These are phyloP conservation scores for Sphaerulina populicola DNA, from an alignment of 2,329 filamentous ascomycete species.

Conservation along the genomic window DNA sequence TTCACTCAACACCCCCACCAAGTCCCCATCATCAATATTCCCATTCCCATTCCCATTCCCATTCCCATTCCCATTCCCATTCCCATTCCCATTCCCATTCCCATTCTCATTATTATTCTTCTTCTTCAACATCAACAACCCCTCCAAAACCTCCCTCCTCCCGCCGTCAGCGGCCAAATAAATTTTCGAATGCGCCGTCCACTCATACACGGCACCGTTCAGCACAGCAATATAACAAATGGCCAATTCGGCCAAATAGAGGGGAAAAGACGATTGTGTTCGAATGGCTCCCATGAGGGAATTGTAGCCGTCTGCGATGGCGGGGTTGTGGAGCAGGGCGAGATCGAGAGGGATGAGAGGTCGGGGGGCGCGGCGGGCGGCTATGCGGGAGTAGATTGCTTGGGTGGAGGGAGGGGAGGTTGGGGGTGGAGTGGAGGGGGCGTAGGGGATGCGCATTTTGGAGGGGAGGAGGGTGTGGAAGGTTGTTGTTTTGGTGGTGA, in stretches of 20 bases:
- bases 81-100: constrained; percentile 24
- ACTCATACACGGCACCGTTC: constrained; percentile 33
- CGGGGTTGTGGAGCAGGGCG: constrained; percentile 63
- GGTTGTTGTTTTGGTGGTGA: too few species aligned
- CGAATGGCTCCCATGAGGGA: constrained; percentile 51
- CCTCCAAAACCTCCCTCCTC: too few species aligned
- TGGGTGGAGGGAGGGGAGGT: constrained; percentile 42
- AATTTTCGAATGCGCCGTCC: constrained; percentile 31
- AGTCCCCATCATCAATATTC: too few species aligned
- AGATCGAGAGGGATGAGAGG: constrained; percentile 69
- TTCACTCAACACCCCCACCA: constrained; percentile 20
- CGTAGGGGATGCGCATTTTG: constrained; percentile 61
- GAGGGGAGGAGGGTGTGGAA: not conserved
- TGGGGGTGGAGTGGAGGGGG: constrained; percentile 45
- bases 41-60: constrained; percentile 4
- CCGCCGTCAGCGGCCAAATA: constrained; percentile 24
- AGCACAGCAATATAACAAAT: constrained; percentile 34
- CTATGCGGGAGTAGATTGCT: constrained; percentile 55
- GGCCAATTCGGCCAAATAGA: constrained; percentile 30
- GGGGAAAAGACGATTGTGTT: constrained; percentile 29
- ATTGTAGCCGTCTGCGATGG: constrained; percentile 70
- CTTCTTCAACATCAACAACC: not conserved
- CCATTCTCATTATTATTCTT: constrained; percentile 22
- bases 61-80: constrained; percentile 10
- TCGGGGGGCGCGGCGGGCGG: constrained; percentile 57